phyloP scores from a whole-genome alignment of 108 stramenopile species.

The Schizochytrium sp. region DNA sequence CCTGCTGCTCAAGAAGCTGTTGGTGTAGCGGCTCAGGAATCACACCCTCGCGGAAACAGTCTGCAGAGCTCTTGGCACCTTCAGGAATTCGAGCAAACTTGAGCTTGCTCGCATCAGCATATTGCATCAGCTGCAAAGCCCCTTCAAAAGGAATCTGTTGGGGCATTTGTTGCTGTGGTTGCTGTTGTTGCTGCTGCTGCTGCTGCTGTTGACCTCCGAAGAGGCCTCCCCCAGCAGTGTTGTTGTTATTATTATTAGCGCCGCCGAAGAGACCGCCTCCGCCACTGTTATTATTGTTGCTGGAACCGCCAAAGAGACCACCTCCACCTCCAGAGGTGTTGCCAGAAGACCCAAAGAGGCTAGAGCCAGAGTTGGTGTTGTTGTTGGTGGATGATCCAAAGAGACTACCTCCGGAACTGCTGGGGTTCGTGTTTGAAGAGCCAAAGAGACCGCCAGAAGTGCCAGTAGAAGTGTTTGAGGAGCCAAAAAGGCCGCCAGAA shows the following conservation, averaged over 20 bases:
- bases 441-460: constrained; percentile 39
- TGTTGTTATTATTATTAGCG: constrained; percentile 12
- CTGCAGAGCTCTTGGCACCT: neutral
- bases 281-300: neutral
- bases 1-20: constrained; percentile 50
- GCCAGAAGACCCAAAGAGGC: neutral
- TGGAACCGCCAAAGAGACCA: neutral
- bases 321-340: neutral
- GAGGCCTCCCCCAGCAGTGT: neutral
- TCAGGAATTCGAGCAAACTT: constrained; percentile 8
- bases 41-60: constrained; percentile 43
- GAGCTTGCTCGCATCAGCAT: constrained; percentile 52
- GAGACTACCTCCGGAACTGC: neutral
- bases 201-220: constrained; percentile 19
- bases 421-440: neutral
- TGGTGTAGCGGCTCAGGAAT: constrained; percentile 32
- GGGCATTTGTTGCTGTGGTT: neutral
- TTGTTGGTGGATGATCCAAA: neutral
- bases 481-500: neutral
- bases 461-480: neutral
- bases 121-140: constrained; percentile 41
- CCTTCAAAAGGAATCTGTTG: constrained; percentile 17
- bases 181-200: constrained; percentile 28
- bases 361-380: neutral
- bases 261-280: constrained; percentile 21